Conservation (phyloP, 495 filamentous ascomycete genomes). For the Annulohypoxylon stygium region DNA sequence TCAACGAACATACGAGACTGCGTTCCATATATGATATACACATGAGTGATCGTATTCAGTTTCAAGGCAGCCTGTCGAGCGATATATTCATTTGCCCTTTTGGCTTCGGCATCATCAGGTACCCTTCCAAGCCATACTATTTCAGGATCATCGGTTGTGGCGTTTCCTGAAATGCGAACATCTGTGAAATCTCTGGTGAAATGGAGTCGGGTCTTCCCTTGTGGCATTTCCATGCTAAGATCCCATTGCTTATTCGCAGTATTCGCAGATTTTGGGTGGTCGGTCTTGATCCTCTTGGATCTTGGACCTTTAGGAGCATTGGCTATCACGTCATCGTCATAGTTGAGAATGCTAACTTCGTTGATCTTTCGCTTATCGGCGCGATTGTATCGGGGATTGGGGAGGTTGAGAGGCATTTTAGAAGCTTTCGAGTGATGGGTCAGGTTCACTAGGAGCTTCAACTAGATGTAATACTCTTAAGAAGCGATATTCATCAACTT, state of each 20-base stretch:
- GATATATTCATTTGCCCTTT: slow-evolving; percentile 28
- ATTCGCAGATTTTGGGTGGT: not conserved
- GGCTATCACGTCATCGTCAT: not conserved
- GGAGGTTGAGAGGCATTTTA: slow-evolving; percentile 10
- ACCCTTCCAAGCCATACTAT: slow-evolving; percentile 35
- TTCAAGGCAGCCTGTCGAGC: slow-evolving; percentile 13
- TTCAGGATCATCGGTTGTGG: slow-evolving; percentile 32
- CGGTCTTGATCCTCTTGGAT: slow-evolving; percentile 16
- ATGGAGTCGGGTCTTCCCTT: slow-evolving; percentile 20
- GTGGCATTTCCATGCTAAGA: slow-evolving; percentile 35
- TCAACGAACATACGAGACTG: slow-evolving; percentile 34
- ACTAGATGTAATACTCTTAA: not conserved
- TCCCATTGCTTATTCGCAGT: slow-evolving; percentile 14
- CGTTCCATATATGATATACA: slow-evolving; percentile 34
- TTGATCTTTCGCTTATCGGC: slow-evolving; percentile 32
- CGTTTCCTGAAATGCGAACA: slow-evolving; percentile 15
- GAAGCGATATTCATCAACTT: not conserved
- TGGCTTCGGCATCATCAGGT: slow-evolving; percentile 2
- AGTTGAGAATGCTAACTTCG: slow-evolving; percentile 17
- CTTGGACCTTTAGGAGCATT: not conserved
- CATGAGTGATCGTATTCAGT: slow-evolving; percentile 25
- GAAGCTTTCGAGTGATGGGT: not conserved
- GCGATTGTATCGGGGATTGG: not conserved
- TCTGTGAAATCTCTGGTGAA: slow-evolving; percentile 23
- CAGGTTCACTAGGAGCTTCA: too few species aligned